Conservation (phyloP, 805 yeast genomes). For the Cyberlindnera mycetangii region DNA sequence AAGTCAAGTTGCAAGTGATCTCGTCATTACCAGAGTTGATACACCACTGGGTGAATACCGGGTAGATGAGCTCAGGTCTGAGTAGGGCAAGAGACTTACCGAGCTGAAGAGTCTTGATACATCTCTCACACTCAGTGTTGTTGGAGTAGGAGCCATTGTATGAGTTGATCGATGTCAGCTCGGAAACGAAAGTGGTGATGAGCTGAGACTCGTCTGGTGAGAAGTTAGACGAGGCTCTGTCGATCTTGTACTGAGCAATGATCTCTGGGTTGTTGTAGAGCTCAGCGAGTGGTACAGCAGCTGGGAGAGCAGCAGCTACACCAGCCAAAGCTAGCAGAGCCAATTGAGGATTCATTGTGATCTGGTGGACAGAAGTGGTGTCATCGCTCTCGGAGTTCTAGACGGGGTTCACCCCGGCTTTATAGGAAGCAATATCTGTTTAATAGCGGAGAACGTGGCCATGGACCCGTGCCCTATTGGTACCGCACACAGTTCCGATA, state of each 20-base stretch:
- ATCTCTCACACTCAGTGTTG: conserved; percentile 31
- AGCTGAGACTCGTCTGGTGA: not conserved
- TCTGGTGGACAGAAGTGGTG: too few species aligned
- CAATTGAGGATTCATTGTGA: too few species aligned
- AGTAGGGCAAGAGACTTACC: conserved; percentile 38
- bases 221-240: not conserved
- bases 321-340: too few species aligned
- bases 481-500: too few species aligned
- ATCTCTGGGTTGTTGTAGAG: not conserved
- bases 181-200: not conserved
- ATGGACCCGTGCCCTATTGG: too few species aligned
- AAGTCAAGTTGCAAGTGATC: conserved; percentile 22
- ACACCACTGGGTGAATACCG: conserved; percentile 44
- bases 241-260: not conserved
- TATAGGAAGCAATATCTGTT: too few species aligned
- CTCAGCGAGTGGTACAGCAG: not conserved
- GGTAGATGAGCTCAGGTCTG: conserved; percentile 40
- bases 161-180: not conserved
- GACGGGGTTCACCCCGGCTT: too few species aligned
- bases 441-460: too few species aligned
- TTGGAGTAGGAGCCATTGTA: not conserved
- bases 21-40: conserved; percentile 33
- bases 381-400: too few species aligned
- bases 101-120: conserved; percentile 33
- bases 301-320: not conserved